These are phyloP conservation scores for Gracilariopsis chorda DNA, from an alignment of 23 red algal genomes.

Conservation along the genomic window DNA sequence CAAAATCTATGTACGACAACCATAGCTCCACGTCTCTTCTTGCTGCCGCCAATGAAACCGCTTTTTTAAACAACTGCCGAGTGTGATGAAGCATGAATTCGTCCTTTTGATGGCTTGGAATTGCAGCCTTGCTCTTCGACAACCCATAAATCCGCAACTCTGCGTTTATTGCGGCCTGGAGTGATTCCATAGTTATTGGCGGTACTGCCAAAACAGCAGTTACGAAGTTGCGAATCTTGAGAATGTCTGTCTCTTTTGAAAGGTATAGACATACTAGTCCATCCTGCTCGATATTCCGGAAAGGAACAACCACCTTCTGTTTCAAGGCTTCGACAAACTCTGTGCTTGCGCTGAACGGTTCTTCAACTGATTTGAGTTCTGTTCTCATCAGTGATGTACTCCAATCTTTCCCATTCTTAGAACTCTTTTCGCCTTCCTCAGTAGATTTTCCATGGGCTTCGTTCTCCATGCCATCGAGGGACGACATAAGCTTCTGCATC, in stretches of 20 bases:
- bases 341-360: neutral
- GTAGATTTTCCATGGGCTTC: neutral
- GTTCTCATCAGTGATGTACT: neutral
- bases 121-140: neutral
- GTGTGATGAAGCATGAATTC: neutral
- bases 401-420: neutral
- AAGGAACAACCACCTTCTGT: conserved; percentile 30
- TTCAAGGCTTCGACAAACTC: conserved; percentile 24
- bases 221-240: neutral
- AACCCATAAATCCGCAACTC: neutral
- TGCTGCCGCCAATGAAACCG: conserved; percentile 11
- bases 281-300: conserved; percentile 33
- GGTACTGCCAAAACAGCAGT: conserved; percentile 1
- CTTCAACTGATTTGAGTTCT: neutral
- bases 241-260: neutral
- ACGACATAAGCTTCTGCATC: neutral
- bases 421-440: too few relatives aligned
- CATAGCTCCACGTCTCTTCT: conserved; percentile 34
- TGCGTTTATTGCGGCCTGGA: conserved; percentile 32
- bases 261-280: conserved; percentile 2
- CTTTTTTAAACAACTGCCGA: conserved; percentile 24
- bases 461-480: too few relatives aligned
- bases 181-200: conserved; percentile 13
- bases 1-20: conserved; percentile 37
- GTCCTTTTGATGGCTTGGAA: neutral